Percentiles rank a stretch among this genome's conserved stretches.
These are phyloP conservation scores for Diplodia intermedia DNA, from an alignment of 2,329 filamentous ascomycete species.

Conservation along the genomic window DNA sequence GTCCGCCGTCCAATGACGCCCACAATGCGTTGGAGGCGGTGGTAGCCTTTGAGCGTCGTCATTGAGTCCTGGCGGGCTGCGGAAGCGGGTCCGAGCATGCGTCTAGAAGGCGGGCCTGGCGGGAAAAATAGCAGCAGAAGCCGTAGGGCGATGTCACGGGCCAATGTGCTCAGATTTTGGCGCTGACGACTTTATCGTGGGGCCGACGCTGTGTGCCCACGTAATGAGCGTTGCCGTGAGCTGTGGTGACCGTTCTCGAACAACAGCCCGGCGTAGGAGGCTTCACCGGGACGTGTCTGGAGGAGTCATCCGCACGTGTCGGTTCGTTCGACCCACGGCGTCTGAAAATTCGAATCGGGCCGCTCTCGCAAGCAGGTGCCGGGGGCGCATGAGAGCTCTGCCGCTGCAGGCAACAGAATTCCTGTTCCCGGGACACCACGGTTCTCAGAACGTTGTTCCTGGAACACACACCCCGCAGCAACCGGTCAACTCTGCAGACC, in stretches of 20 bases:
- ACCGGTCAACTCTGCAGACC: conserved; percentile 20
- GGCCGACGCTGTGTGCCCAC: conserved; percentile 7
- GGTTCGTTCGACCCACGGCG: background rate
- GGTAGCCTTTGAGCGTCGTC: conserved; percentile 18
- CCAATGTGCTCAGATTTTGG: conserved; percentile 9
- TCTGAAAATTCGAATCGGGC: conserved; percentile 25
- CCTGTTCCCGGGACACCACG: conserved; percentile 10
- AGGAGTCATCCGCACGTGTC: conserved; percentile 22
- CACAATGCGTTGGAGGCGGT: background rate
- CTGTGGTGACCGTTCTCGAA: conserved; percentile 4
- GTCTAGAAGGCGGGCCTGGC: conserved; percentile 17
- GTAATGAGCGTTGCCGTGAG: conserved; percentile 18
- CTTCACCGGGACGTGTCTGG: conserved; percentile 7
- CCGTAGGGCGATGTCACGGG: background rate
- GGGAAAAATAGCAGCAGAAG: conserved; percentile 17
- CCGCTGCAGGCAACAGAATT: conserved; percentile 22
- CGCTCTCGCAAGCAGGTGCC: conserved; percentile 2
- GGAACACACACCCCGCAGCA: conserved; percentile 16
- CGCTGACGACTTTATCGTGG: conserved; percentile 1
- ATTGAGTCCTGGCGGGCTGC: background rate
- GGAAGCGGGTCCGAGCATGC: conserved; percentile 21
- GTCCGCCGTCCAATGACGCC: conserved; percentile 11
- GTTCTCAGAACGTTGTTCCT: conserved; percentile 7
- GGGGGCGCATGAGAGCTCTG: conserved; percentile 1
- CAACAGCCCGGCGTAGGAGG: conserved; percentile 14